Conservation (phyloP, 73 alveolate genomes). For the Durusdinium trenchii region DNA sequence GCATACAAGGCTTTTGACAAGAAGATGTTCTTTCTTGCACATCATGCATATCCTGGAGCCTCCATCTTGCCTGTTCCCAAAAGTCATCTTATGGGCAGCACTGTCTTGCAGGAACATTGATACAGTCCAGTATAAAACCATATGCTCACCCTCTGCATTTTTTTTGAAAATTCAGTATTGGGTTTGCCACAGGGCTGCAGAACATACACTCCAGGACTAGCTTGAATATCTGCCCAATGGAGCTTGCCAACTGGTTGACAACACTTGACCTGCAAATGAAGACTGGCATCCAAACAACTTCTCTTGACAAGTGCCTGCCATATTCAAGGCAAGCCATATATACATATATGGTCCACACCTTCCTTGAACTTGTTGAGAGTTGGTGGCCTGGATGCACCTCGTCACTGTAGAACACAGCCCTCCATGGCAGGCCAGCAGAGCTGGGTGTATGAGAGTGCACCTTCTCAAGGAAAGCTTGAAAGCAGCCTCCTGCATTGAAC, state of each 20-base stretch:
- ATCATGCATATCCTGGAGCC: constrained; percentile 29
- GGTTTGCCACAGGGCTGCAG: neutral
- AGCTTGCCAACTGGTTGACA: neutral
- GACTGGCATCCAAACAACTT: neutral
- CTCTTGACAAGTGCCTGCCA: neutral
- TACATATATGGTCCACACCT: constrained; percentile 15
- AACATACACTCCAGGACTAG: constrained; percentile 26
- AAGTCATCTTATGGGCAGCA: constrained; percentile 22
- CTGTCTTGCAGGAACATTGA: neutral
- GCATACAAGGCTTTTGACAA: neutral
- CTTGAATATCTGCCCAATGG: neutral
- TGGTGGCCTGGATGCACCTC: constrained; percentile 59
- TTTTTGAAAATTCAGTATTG: neutral
- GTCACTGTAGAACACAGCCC: neutral
- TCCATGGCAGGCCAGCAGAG: neutral
- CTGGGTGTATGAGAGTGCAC: neutral
- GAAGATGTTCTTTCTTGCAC: constrained; percentile 10
- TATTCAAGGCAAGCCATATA: neutral
- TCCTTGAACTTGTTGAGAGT: neutral
- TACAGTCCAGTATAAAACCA: neutral
- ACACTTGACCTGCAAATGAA: neutral
- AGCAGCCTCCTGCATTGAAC: neutral
- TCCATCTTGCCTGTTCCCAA: neutral
- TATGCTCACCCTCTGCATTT: neutral
- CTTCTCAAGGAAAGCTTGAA: too few species aligned